Base-by-base conservation (phyloP, 2,329 filamentous ascomycete species). In the Arthrobotrys pseudoclavata region DNA sequence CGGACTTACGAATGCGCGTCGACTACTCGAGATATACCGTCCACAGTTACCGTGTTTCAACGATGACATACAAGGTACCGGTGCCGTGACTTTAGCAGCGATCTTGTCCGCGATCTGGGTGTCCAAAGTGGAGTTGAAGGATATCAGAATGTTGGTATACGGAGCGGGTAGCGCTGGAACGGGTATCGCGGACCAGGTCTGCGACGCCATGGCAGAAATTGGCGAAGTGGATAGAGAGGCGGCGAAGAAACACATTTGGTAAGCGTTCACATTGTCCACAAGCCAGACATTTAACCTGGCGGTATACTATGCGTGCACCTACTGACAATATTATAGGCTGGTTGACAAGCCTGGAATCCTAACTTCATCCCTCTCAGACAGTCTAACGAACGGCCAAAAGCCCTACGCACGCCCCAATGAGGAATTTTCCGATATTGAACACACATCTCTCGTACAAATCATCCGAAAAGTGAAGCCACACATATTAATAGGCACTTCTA, bases 41-140 rank as follows among this genome's bases (percentile, higher is more conserved):
- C 87, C 90, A 0, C 82, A 91, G 61, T 90, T 95, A 6, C 87
- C 93, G 0, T 96, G 93, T 83, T 97, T 97, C 86, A 97, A 97
- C 81, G 94, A 97, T 74, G 93, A 97, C 82, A 90, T 97, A 0
- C 93, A 97, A 83, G 94, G 93, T 0, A 97, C 94, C 0, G 94
- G 93, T 0, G 95, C 92, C 75, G 93, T 97, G 0, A 95, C 94
- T 0, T 87, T 97, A 0, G 93, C 93, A 0, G 93, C 91, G 0
- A 90, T 97, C 79, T 89, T 93, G 85, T 89, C 93, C 0, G 93
- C 89, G 0, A 85, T 94, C 6, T 89, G 92, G 76, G 89, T 95
- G 6, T 89, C 87, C 76, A 86, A 89, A 1, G 84, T 90, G 66
- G 88, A 90, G 64, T 85, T 96, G 47, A 84, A 86, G 7, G 92